Percentiles rank a stretch among this genome's conserved stretches.
Evolutionary conservation across 2,329 filamentous ascomycete species (phyloP).

Genomic region (Colletotrichum viniferum): DNA sequence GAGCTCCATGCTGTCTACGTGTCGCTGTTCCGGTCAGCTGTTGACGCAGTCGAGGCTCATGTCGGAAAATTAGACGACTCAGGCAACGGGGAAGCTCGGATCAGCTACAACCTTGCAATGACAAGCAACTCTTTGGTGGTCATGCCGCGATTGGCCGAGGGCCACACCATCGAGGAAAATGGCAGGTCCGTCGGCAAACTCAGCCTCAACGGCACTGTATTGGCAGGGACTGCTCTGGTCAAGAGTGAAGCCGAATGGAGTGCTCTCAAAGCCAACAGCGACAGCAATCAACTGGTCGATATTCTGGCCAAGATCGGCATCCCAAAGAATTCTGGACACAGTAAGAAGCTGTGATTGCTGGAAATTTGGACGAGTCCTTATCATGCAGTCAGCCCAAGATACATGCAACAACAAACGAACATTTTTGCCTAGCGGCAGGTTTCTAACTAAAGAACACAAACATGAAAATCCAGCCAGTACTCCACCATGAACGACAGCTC

Average conservation of each 20-base stretch:
- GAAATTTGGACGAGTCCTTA: neutral
- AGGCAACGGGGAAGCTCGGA: slow-evolving; percentile 46
- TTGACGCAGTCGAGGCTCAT: slow-evolving; percentile 37
- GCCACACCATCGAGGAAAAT: slow-evolving; percentile 35
- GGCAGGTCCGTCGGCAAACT: slow-evolving; percentile 44
- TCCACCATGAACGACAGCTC: neutral
- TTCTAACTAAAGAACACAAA: slow-evolving; percentile 12
- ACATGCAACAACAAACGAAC: slow-evolving; percentile 1
- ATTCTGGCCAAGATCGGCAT: slow-evolving; percentile 48
- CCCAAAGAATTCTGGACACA: slow-evolving; percentile 6
- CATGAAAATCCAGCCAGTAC: neutral
- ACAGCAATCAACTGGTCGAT: slow-evolving; percentile 30
- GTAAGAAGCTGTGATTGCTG: slow-evolving; percentile 2
- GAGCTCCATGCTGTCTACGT: slow-evolving; percentile 50
- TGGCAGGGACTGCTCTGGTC: slow-evolving; percentile 68
- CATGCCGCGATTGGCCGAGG: slow-evolving; percentile 59
- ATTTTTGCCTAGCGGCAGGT: slow-evolving; percentile 13
- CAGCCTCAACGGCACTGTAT: slow-evolving; percentile 64
- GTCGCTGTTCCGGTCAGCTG: slow-evolving; percentile 50
- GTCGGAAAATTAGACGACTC: slow-evolving; percentile 23
- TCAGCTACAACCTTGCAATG: slow-evolving; percentile 69
- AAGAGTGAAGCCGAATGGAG: slow-evolving; percentile 65
- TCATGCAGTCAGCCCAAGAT: neutral
- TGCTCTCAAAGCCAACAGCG: slow-evolving; percentile 40
- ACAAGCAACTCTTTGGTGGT: slow-evolving; percentile 58